phyloP scores from a whole-genome alignment of 352 stramenopile species.

The Pythium rishiriense region DNA sequence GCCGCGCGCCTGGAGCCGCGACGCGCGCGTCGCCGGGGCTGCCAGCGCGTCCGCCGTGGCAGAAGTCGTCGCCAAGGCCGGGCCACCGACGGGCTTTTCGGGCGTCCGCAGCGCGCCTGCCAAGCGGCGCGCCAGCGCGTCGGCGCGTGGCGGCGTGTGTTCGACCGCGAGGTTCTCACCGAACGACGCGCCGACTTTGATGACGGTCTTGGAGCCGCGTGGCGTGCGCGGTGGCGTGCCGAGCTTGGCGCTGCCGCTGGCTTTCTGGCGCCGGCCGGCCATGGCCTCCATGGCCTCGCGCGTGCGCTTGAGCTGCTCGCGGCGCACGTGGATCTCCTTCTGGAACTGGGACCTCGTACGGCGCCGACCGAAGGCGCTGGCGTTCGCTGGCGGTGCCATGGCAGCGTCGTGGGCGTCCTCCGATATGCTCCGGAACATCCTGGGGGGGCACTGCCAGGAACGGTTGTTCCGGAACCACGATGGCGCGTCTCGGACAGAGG shows the following conservation, averaged over 20 bases:
- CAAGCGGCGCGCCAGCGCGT: slow-evolving; percentile 26
- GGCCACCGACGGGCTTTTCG: background rate
- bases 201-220: background rate
- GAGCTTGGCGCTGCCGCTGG: background rate
- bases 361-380: slow-evolving; percentile 3
- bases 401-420: slow-evolving; percentile 14
- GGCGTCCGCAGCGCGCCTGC: slow-evolving; percentile 5
- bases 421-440: slow-evolving; percentile 25
- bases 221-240: slow-evolving; percentile 10
- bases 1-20: slow-evolving; percentile 28
- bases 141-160: slow-evolving; percentile 49
- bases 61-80: background rate
- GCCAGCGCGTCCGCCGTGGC: background rate
- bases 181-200: slow-evolving; percentile 35
- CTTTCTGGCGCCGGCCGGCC: slow-evolving; percentile 5
- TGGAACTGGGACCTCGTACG: slow-evolving; percentile 38
- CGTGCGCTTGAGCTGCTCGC: slow-evolving; percentile 35
- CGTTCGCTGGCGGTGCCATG: background rate
- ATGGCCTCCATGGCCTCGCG: slow-evolving; percentile 27
- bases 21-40: background rate
- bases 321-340: slow-evolving; percentile 30
- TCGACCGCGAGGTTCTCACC: slow-evolving; percentile 33
- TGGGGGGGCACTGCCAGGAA: background rate
- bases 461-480: background rate
- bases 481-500: background rate